Conservation (phyloP, 2,329 filamentous ascomycete genomes). For the Colletotrichum sidae region DNA sequence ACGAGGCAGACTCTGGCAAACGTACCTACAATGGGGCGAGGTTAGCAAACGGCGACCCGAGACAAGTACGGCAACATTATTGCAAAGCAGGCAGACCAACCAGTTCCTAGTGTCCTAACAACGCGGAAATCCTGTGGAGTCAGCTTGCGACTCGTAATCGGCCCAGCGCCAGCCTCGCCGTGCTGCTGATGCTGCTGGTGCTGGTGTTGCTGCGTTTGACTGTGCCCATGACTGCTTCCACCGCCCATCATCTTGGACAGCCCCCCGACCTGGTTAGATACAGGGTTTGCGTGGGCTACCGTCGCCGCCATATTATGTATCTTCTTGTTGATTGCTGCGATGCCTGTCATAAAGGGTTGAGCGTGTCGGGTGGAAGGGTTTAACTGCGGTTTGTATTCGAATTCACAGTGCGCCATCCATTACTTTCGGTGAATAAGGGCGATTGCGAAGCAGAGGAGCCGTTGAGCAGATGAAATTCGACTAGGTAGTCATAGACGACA, state of each 20-base stretch:
- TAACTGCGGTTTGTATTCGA: conserved; percentile 14
- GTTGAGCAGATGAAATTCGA: no score
- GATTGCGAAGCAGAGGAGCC: no score
- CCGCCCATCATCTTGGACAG: conserved; percentile 35
- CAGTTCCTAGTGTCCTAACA: conserved; percentile 81
- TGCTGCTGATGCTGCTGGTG: conserved; percentile 24
- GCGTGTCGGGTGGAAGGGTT: background rate
- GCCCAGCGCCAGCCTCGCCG: conserved; percentile 32
- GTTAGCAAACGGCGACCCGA: conserved; percentile 30
- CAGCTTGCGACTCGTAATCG: conserved; percentile 40
- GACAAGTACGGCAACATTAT: conserved; percentile 15
- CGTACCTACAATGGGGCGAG: conserved; percentile 64
- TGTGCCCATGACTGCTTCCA: conserved; percentile 11
- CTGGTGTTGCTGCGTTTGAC: conserved; percentile 24
- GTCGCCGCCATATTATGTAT: conserved; percentile 37
- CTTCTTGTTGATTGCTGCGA: conserved; percentile 30
- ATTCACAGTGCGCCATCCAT: conserved; percentile 29
- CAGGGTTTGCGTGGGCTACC: conserved; percentile 32
- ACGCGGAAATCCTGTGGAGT: conserved; percentile 74
- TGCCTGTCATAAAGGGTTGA: conserved; percentile 29
- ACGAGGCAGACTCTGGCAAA: conserved; percentile 88
- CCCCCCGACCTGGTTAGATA: conserved; percentile 33
- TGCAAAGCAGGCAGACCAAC: conserved; percentile 53
- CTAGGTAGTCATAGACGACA: no score
- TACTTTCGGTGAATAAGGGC: background rate